Base-by-base conservation (phyloP, 805 yeast species). In the Candida piceae region DNA sequence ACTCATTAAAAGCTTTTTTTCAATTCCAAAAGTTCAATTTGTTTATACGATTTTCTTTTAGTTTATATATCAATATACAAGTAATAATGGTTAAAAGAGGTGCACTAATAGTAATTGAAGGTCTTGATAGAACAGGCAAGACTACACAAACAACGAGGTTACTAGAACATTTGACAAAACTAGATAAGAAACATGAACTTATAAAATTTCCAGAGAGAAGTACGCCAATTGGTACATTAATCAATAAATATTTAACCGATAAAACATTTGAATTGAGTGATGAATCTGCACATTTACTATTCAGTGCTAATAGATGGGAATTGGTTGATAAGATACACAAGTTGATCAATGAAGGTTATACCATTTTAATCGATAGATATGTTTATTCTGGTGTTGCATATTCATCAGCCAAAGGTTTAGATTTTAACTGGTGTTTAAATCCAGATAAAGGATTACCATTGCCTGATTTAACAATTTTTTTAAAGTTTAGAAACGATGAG, bases 251-350 rank as follows among this genome's bases (percentile, higher is more conserved):
- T 55, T 66, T 93, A 19, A 70, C 74, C 0, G 70, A 78, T 45
- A 61, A 64, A 16, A 39, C 57, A 1, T 72, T 73, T 42, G 44
- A 60, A 7, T 57, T 88, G 15, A 73, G 79, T 13, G 96, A 89
- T 52, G 80, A 87, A 56, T 69, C 95, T 0, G 81, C 88, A 5
- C 99, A 93, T 60, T 66, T 93, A 17, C 63, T 93, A 23, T 93
- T 93, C 58, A 78, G 88, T 47, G 96, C 97, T 1, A 93, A 93
- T 52, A 65, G 99, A 45, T 93, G 99, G 99, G 99, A 93, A 57
- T 50, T 76, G 16, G 72, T 69, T 2, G 58, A 64, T 1, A 55
- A 58, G 4, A 76, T 93, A 5, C 53, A 61, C 9, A 38, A 53
- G 1, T 53, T 64, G 10, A 57, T 88, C 15, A 48, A 59, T 1